These are phyloP conservation scores for Saksenaea oblongispora DNA, from an alignment of 371 early-diverging fungal genomes.

Conservation along the genomic window DNA sequence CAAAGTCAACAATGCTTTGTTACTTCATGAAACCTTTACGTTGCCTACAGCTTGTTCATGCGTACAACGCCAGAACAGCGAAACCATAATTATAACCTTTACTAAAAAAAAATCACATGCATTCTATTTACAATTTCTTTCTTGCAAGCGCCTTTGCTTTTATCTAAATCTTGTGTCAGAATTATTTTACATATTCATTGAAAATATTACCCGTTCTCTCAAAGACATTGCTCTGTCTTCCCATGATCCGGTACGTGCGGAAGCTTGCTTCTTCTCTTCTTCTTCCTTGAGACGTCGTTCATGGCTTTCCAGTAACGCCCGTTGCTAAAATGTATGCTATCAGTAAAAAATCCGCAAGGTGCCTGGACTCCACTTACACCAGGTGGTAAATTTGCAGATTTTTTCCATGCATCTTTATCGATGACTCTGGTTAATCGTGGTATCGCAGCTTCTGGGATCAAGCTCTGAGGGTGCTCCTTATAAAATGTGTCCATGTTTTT, in stretches of 20 bases:
- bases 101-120: neutral
- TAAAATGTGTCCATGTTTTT: conserved; percentile 23
- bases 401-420: conserved; percentile 35
- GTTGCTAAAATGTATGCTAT: neutral
- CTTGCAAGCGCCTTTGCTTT: conserved; percentile 2
- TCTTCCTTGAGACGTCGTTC: neutral
- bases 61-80: neutral
- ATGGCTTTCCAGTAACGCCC: neutral
- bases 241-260: neutral
- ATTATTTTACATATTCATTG: neutral
- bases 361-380: conserved; percentile 20
- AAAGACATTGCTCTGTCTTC: neutral
- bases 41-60: neutral
- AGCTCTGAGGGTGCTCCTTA: conserved; percentile 19
- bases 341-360: neutral
- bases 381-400: conserved; percentile 31
- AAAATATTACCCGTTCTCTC: neutral
- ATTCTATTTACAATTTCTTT: neutral
- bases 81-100: neutral
- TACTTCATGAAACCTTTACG: too few relatives aligned
- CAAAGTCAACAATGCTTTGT: too few relatives aligned
- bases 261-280: neutral
- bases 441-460: conserved; percentile 39
- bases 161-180: neutral
- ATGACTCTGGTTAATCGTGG: conserved; percentile 30